phyloP scores from a whole-genome alignment of 2,329 filamentous ascomycete species.

The Nemania sp. region DNA sequence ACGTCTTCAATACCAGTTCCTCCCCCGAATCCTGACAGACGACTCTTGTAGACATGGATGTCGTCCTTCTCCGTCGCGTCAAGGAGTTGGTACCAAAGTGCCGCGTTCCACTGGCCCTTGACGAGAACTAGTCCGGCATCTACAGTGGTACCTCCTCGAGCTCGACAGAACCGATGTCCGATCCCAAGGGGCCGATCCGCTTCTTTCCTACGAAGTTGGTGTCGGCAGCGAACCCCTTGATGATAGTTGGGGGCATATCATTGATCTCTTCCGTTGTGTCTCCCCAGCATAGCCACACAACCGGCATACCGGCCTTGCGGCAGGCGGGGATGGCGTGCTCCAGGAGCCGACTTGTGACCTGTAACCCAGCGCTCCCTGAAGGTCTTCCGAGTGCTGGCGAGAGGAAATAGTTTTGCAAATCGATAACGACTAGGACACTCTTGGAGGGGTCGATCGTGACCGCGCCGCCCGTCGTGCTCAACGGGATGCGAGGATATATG shows the following conservation, averaged over 20 bases:
- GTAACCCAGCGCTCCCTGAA: neutral
- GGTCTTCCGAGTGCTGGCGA: neutral
- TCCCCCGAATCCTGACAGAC: neutral
- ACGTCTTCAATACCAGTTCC: neutral
- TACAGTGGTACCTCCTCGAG: neutral
- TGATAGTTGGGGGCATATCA: neutral
- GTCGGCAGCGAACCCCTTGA: neutral
- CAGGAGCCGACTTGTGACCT: neutral
- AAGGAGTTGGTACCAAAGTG: neutral
- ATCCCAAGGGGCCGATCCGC: neutral
- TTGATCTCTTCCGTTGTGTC: neutral
- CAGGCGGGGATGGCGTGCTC: neutral
- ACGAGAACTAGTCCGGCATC: neutral
- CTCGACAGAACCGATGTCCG: neutral
- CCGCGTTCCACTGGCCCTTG: neutral
- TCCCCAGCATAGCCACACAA: neutral
- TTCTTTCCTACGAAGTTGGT: neutral
- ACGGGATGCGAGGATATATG: neutral
- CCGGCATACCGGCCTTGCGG: neutral
- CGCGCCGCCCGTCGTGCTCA: neutral
- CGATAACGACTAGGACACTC: conserved; percentile 4
- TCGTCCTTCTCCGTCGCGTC: neutral
- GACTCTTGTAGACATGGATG: neutral
- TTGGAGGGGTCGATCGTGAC: neutral
- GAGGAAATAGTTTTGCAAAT: conserved; percentile 5